Conservation (phyloP, 192 early-diverging fungal species). For the Coemansia sp. region DNA sequence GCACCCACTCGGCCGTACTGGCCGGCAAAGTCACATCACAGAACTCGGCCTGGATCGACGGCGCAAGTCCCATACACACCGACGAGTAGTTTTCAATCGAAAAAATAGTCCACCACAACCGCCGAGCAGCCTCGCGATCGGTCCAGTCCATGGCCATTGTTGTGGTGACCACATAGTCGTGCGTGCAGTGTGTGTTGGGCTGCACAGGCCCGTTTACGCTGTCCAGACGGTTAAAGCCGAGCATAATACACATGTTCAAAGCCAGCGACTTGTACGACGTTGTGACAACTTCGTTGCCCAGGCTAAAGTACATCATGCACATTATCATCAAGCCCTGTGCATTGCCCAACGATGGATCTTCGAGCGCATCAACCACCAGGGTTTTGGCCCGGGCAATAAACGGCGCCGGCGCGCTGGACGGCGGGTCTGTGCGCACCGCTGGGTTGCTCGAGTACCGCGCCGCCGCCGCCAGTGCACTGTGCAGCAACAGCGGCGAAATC, state of each 20-base stretch:
- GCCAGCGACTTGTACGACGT: conserved; percentile 50
- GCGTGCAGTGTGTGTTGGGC: conserved; percentile 20
- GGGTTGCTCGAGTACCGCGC: conserved; percentile 50
- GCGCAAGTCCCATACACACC: conserved; percentile 47
- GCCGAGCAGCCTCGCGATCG: conserved; percentile 49
- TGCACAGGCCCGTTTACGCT: conserved; percentile 43
- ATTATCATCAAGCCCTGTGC: conserved; percentile 53
- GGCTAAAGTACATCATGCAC: conserved; percentile 48
- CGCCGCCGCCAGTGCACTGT: conserved; percentile 40
- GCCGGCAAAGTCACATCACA: conserved; percentile 49
- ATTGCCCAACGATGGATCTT: conserved; percentile 51
- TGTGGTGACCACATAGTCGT: conserved; percentile 17
- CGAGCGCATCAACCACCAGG: conserved; percentile 41
- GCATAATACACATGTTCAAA: conserved; percentile 51
- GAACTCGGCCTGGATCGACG: conserved; percentile 54
- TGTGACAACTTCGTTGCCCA: conserved; percentile 43
- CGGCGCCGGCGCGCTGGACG: conserved; percentile 38
- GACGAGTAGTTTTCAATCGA: conserved; percentile 54
- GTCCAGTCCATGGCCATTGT: conserved; percentile 48
- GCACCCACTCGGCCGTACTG: conserved; percentile 42
- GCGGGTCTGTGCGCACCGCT: conserved; percentile 43
- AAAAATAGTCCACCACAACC: conserved; percentile 55
- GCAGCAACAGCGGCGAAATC: conserved; percentile 44
- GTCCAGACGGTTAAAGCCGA: conserved; percentile 52
- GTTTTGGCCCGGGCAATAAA: conserved; percentile 39